Evolutionary conservation across 2,329 filamentous ascomycete species (phyloP), one percentile per base, ranked within the genome.

Genomic region (Apiospora pterosperma): DNA sequence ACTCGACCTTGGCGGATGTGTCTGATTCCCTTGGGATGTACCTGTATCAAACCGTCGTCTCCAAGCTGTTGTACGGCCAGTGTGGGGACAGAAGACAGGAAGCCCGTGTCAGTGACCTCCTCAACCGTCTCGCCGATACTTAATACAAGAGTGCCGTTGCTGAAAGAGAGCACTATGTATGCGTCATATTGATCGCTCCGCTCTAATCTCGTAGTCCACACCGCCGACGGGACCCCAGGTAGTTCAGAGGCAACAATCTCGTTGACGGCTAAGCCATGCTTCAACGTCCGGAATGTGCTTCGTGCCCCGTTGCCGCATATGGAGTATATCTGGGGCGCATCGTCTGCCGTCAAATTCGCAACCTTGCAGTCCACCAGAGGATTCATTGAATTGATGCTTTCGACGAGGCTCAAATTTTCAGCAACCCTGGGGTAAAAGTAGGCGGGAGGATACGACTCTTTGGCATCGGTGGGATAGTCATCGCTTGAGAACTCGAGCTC

Each of bases 41-140:
- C 92, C 76, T 99, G 96, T 21, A 99, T 89, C 44, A 98, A 83
- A 31, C 93, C 92, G 75, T 97, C 92, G 64, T 97, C 93, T 48
- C 96, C 96, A 61, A 99, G 89, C 72, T 97, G 92, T 74, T 97
- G 95, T 5, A 97, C 93, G 7, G 94, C 94, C 19, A 99, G 82
- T 0, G 96, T 99, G 2, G 94, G 90, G 10, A 96, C 93, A 12
- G 91, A 91, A 0, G 92, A 92, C 11, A 98, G 81, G 74, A 99
- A 97, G 0, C 95, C 93, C 11, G 94, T 97, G 74, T 98, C 93
- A 8, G 90, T 93, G 4, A 97, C 93, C 78, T 98, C 93, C 76
- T 97, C 94, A 0, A 99, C 96, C 1, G 94, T 97, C 75, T 99
- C 96, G 4, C 95, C 96, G 69, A 99, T 97, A 73, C 93, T 96